Percentiles rank a stretch among this genome's conserved stretches.
These are phyloP conservation scores for Thraustochytrium sp. DNA, from an alignment of 352 stramenopile species.

Conservation along the genomic window DNA sequence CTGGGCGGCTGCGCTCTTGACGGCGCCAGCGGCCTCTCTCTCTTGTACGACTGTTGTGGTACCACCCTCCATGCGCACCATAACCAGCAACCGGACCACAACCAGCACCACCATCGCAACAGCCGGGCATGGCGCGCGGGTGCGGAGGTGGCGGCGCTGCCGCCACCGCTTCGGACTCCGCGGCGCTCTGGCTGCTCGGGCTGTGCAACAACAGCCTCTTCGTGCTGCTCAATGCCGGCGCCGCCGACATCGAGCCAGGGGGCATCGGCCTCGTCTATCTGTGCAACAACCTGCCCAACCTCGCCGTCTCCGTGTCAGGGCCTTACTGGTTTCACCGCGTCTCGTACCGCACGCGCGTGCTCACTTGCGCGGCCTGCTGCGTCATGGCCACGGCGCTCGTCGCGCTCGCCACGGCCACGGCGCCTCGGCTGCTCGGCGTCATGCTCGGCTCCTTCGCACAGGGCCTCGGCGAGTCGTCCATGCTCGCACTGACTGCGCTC, in stretches of 20 bases:
- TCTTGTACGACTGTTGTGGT: too few relatives aligned
- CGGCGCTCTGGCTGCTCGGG: conserved; percentile 56
- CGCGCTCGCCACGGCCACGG: conserved; percentile 57
- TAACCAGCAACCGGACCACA: too few relatives aligned
- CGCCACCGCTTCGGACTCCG: too few relatives aligned
- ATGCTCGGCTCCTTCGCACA: conserved; percentile 73
- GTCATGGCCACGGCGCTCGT: conserved; percentile 67
- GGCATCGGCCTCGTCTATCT: conserved; percentile 85
- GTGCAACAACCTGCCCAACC: conserved; percentile 73
- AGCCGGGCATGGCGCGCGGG: too few relatives aligned
- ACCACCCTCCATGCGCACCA: too few relatives aligned
- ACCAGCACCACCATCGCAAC: too few relatives aligned
- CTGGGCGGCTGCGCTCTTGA: too few relatives aligned
- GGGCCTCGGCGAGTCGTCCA: conserved; percentile 78
- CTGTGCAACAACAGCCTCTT: conserved; percentile 87
- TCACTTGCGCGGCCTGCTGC: conserved; percentile 68
- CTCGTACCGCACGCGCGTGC: conserved; percentile 71
- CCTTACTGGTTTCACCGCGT: conserved; percentile 89
- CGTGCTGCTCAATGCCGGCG: conserved; percentile 86
- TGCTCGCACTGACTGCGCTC: conserved; percentile 62
- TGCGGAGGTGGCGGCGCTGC: too few relatives aligned
- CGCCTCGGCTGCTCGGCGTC: conserved; percentile 74
- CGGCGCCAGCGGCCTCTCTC: too few relatives aligned
- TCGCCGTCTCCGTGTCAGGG: conserved; percentile 76
- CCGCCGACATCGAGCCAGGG: conserved; percentile 78